Evolutionary conservation across 2,329 filamentous ascomycete species (phyloP), one percentile per base, ranked within the genome.

Genomic region (Akanthomyces dipterigenus): DNA sequence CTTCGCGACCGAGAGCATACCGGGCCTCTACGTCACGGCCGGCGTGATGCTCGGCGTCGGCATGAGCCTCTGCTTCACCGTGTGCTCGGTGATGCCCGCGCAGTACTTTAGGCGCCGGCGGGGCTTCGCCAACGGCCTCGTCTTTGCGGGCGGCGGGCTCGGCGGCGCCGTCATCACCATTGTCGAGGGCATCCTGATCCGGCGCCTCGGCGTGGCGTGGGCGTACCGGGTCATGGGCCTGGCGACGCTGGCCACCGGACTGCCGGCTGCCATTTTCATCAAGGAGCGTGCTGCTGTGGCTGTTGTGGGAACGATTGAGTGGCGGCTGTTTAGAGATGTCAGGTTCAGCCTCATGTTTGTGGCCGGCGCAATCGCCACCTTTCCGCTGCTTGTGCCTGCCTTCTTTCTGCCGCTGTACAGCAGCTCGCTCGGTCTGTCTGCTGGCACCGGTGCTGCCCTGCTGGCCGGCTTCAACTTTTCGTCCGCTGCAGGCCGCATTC

Each of bases 391-490:
- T 63, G 82, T 85, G 0, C 82, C 83, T 0, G 80, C 82, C 0
- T 86, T 84, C 72, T 86, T 85, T 67, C 71, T 86, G 3, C 83
- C 83, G 0, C 72, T 84, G 1, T 83, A 82, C 65, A 76, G 76
- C 22, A 70, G 74, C 11, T 81, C 82, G 0, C 72, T 87, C 6
- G 80, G 80, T 0, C 71, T 86, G 16, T 76, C 77, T 0, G 74
- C 80, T 2, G 73, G 73, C 5, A 76, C 74, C 0, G 83, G 82
- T 0, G 83, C 84, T 1, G 82, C 74, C 18, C 72, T 87, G 0
- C 75, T 87, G 0, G 83, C 83, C 1, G 82, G 78, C 2, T 87
- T 85, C 72, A 84, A 84, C 68, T 79, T 83, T 42, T 78, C 80
- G 1, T 84, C 82, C 0, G 82, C 82, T 0, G 64, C 84, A 8